Evolutionary conservation across 352 stramenopile genomes (phyloP).

Genomic region (Globisporangium middletonii): DNA sequence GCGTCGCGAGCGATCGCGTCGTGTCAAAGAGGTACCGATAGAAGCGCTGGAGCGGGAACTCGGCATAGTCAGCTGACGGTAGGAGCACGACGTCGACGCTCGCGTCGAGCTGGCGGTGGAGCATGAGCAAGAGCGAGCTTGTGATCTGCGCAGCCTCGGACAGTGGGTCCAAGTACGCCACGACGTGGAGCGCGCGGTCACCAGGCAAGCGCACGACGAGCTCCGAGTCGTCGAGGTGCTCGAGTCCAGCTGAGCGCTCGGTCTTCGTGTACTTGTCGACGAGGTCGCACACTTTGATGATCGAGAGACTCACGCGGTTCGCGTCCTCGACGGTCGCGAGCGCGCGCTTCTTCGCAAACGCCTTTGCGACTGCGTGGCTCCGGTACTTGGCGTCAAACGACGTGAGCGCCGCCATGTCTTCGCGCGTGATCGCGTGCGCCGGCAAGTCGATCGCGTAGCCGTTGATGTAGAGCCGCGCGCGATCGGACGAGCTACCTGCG

Average conservation of each 20-base stretch:
- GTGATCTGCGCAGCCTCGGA: conserved; percentile 86
- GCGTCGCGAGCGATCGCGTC: conserved; percentile 29
- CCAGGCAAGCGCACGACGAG: conserved; percentile 32
- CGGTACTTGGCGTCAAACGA: conserved; percentile 67
- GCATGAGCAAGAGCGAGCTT: conserved; percentile 80
- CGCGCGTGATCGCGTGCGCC: conserved; percentile 38
- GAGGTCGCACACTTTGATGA: conserved; percentile 73
- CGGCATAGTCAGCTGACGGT: conserved; percentile 61
- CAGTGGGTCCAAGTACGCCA: conserved; percentile 88
- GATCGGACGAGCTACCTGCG: conserved; percentile 20
- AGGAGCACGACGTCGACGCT: conserved; percentile 62
- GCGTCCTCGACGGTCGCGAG: conserved; percentile 43
- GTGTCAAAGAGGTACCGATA: conserved; percentile 89
- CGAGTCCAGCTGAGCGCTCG: conserved; percentile 28
- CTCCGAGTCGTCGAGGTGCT: conserved; percentile 24
- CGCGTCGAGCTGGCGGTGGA: conserved; percentile 66
- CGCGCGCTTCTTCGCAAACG: conserved; percentile 55
- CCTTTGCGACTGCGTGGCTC: conserved; percentile 60
- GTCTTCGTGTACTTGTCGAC: conserved; percentile 71
- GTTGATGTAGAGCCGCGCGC: conserved; percentile 64
- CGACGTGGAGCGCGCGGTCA: conserved; percentile 51
- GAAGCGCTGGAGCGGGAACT: conserved; percentile 90
- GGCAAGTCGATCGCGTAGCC: conserved; percentile 56
- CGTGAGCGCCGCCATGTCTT: conserved; percentile 61
- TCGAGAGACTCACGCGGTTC: conserved; percentile 52